Base-by-base conservation (phyloP, 1,284 basidiomycete species). In the Tilletiaria anomala region DNA sequence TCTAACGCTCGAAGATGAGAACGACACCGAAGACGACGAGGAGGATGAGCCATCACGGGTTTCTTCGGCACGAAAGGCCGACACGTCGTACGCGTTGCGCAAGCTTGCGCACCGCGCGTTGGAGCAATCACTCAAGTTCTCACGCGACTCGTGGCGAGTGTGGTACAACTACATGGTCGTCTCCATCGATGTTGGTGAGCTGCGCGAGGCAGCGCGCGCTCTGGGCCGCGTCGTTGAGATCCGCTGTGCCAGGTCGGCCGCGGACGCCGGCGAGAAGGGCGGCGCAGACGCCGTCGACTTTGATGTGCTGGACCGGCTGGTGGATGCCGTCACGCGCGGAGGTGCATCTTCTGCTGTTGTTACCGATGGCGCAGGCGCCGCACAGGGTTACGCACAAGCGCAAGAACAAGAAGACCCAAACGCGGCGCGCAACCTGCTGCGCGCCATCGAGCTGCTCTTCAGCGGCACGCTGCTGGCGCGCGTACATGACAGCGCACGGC, bases 121-220 rank as follows among this genome's bases (percentile, higher is more conserved):
- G 32, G 80, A 82, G 54, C 81, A 86, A 52, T 87, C 89, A 3
- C 75, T 97, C 45, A 80, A 79, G 53, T 78, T 77, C 62, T 76
- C 77, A 39, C 83, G 85, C 67, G 80, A 87, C 40, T 89, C 89
- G 60, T 97, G 91, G 91, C 77, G 85, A 14, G 89, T 99, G 78
- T 99, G 93, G 93, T 75, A 76, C 53, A 99, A 99, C 71, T 96
- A 89, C 72, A 91, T 89, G 82, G 73, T 94, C 53, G 81, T 97
- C 26, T 76, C 84, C 5, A 75, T 94, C 68, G 87, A 96, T 58
- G 82, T 94, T 12, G 91, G 89, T 5, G 83, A 94, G 68, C 74
- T 94, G 34, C 72, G 78, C 6, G 91, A 99, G 65, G 82, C 87
- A 0, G 79, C 78, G 40, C 79, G 84, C 18, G 89, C 89, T 0